A percentile compares a stretch with the other conserved stretches of the same genome.
These are phyloP conservation scores for Vickermania ingenoplastis DNA, from an alignment of 208 protist genomes.

Conservation along the genomic window DNA sequence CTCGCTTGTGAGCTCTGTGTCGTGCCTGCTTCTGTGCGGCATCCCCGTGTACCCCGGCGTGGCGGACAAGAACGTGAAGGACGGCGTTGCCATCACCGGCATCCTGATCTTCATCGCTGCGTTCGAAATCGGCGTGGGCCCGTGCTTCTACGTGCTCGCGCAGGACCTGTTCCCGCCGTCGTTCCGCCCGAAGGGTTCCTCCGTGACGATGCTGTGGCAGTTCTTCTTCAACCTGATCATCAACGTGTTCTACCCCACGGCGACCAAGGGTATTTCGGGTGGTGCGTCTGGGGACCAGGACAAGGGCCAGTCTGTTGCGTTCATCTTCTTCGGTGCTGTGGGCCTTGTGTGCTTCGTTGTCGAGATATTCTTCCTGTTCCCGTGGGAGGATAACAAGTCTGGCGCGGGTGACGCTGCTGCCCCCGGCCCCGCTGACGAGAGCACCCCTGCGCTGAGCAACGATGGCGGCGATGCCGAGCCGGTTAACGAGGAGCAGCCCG, in stretches of 20 bases:
- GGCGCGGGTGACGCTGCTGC: too few species aligned
- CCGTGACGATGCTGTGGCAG: constrained; percentile 11
- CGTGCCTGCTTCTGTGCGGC: constrained; percentile 14
- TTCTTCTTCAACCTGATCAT: constrained; percentile 32
- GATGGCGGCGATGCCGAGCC: too few species aligned
- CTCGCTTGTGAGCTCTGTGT: constrained; percentile 9
- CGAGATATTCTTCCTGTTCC: too few species aligned
- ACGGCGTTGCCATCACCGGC: constrained; percentile 15
- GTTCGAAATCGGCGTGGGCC: constrained; percentile 24
- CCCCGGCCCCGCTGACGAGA: too few species aligned
- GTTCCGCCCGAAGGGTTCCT: constrained; percentile 17
- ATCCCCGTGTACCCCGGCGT: constrained; percentile 13
- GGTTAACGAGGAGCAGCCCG: too few species aligned
- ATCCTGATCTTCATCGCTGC: constrained; percentile 23
- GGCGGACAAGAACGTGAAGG: constrained; percentile 3
- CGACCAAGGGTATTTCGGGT: too few species aligned
- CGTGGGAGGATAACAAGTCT: too few species aligned
- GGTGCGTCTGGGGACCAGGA: too few species aligned
- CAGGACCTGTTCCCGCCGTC: constrained; percentile 24
- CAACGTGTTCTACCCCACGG: constrained; percentile 25
- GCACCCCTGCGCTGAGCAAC: too few species aligned
- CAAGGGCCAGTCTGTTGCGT: too few species aligned
- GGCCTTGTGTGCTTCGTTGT: too few species aligned
- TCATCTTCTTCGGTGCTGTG: too few species aligned
- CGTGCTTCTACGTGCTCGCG: constrained; percentile 25